phyloP scores from a whole-genome alignment of 108 stramenopile species.

The Discostella stelligeroides region DNA sequence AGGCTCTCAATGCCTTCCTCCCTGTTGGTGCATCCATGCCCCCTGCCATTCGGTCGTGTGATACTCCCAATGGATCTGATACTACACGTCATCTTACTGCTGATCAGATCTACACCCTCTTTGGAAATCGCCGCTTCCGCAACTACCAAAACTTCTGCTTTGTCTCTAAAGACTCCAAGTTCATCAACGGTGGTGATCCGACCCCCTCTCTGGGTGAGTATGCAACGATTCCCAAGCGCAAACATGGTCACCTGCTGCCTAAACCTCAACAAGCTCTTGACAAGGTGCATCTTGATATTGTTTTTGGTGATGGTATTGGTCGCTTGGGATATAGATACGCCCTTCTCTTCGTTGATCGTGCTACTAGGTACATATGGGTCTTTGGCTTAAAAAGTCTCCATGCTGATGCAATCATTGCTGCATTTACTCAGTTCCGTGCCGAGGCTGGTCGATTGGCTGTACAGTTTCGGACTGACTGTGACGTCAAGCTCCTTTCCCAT shows the following conservation, averaged over 20 bases:
- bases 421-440: neutral
- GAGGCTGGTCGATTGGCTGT: constrained; percentile 12
- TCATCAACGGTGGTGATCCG: constrained; percentile 10
- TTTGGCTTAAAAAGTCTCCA: constrained; percentile 23
- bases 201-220: constrained; percentile 13
- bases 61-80: neutral
- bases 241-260: neutral
- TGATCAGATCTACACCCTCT: neutral
- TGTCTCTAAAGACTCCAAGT: constrained; percentile 9
- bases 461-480: constrained; percentile 25
- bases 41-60: neutral
- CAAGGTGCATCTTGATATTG: constrained; percentile 25
- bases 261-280: constrained; percentile 3
- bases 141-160: constrained; percentile 1
- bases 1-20: neutral
- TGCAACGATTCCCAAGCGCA: constrained; percentile 14
- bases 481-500: constrained; percentile 24
- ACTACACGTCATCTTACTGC: neutral
- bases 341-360: constrained; percentile 19
- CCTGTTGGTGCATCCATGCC: no score
- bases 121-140: neutral
- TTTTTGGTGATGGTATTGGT: constrained; percentile 23
- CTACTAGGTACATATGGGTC: constrained; percentile 15
- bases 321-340: constrained; percentile 24
- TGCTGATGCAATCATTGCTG: constrained; percentile 12